Evolutionary conservation across 192 early-diverging fungal genomes (phyloP), one percentile per base, ranked within the genome.

Genomic region (Coemansia sp.): DNA sequence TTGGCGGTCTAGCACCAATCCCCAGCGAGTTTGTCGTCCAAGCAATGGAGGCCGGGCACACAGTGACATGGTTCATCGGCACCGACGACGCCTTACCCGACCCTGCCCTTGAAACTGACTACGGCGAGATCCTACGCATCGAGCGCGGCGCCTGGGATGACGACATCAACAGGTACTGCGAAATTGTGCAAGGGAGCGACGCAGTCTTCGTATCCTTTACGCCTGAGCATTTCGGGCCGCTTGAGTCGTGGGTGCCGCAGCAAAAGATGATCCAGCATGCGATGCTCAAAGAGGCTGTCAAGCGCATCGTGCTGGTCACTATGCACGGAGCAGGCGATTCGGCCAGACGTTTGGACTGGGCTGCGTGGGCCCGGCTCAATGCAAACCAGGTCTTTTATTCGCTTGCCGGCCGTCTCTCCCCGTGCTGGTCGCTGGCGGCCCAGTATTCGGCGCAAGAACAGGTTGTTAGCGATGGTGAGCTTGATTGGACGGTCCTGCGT

Each of bases 391-490:
- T 69, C 7, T 40, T 66, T 10, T 71, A 79, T 12, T 46, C 58
- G 33, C 33, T 52, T 7, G 20, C 63, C 2, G 59, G 56, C 49
- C 7, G 21, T 10, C 8, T 43, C 18, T 21, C 58, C 18, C 43
- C 61, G 59, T 73, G 71, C 39, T 79, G 76, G 76, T 73, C 71
- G 16, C 18, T 79, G 9, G 52, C 62, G 23, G 67, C 71, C 8
- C 76, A 72, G 51, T 79, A 73, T 20, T 61, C 76, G 16, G 67
- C 56, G 4, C 76, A 79, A 35, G 76, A 79, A 21, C 53, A 57
- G 13, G 71, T 67, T 1, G 42, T 73, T 23, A 39, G 18, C 16
- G 45, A 46, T 42, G 68, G 63, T 15, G 29, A 59, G 15, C 58
- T 68, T 30, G 53, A 64, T n/a, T 79, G 66, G 62, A 79, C 76